phyloP scores from a whole-genome alignment of 495 filamentous ascomycete genomes.

The Penicillium paxilli region DNA sequence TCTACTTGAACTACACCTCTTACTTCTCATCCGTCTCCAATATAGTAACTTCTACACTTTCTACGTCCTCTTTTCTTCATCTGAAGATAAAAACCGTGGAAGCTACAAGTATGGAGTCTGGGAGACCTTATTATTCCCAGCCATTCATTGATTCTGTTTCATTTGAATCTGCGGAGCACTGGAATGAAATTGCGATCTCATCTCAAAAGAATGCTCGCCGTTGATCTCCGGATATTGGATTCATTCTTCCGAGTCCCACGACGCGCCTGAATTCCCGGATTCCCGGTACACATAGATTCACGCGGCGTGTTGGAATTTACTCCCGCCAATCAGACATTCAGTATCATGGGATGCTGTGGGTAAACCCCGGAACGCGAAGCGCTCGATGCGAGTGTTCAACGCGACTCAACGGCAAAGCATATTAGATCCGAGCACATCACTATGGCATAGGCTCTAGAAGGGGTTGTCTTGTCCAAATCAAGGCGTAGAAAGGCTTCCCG shows the following conservation, averaged over 20 bases:
- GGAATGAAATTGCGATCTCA: constrained; percentile 15
- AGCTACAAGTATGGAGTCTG: no score
- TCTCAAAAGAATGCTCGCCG: constrained; percentile 30
- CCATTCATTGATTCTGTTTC: neutral
- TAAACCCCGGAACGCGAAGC: constrained; percentile 28
- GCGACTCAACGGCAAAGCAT: constrained; percentile 16
- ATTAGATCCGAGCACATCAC: constrained; percentile 30
- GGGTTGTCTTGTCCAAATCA: constrained; percentile 8
- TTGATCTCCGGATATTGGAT: constrained; percentile 37
- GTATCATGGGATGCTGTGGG: constrained; percentile 48
- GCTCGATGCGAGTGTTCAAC: constrained; percentile 54
- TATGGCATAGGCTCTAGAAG: constrained; percentile 54
- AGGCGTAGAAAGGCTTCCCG: neutral
- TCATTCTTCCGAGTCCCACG: constrained; percentile 40
- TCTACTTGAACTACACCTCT: no score
- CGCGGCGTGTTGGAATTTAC: constrained; percentile 58
- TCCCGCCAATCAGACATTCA: constrained; percentile 58
- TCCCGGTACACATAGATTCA: no score
- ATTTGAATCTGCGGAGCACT: neutral
- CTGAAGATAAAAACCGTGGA: no score
- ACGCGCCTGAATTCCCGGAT: constrained; percentile 42
- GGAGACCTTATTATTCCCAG: neutral
- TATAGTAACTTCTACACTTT: no score
- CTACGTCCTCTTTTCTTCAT: no score
- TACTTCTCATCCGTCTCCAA: no score